A percentile compares a stretch with the other conserved stretches of the same genome.
These are phyloP conservation scores for Cicer cuneatum DNA, from an alignment of 306 rosid species.

Conservation along the genomic window DNA sequence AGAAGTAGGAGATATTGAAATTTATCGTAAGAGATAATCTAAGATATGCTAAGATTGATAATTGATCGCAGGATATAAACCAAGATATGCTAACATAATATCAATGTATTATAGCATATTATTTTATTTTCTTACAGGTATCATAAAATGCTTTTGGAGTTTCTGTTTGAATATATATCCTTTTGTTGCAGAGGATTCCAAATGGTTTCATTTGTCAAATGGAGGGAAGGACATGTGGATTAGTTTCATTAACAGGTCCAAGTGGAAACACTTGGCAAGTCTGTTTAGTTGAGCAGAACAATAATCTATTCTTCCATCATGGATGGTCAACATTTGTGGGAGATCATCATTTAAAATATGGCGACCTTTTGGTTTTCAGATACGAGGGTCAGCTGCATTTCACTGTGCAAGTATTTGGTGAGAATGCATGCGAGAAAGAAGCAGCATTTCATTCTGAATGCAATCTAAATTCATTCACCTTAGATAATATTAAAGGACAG, in stretches of 20 bases:
- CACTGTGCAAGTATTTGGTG: slow-evolving; percentile 77
- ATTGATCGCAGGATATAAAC: too few relatives aligned
- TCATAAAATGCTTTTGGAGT: slow-evolving; percentile 25
- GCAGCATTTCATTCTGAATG: slow-evolving; percentile 68
- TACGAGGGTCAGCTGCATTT: slow-evolving; percentile 71
- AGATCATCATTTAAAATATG: slow-evolving; percentile 72
- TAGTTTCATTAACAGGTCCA: slow-evolving; percentile 73
- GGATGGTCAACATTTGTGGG: slow-evolving; percentile 81
- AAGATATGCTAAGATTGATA: too few relatives aligned
- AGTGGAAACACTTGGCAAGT: slow-evolving; percentile 77
- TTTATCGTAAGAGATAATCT: too few relatives aligned
- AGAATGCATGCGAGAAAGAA: slow-evolving; percentile 88
- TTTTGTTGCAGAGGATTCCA: slow-evolving; percentile 76
- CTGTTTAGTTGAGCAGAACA: slow-evolving; percentile 62
- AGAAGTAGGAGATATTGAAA: too few relatives aligned
- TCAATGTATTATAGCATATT: too few relatives aligned
- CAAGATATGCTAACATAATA: too few relatives aligned
- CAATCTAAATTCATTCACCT: slow-evolving; percentile 53
- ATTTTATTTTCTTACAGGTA: not conserved
- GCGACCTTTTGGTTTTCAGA: slow-evolving; percentile 89
- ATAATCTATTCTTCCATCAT: slow-evolving; percentile 60
- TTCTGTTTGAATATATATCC: slow-evolving; percentile 29
- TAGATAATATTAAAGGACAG: slow-evolving; percentile 40
- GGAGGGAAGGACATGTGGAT: slow-evolving; percentile 64
- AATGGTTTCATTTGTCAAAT: slow-evolving; percentile 58